Evolutionary conservation across 176 grass and related monocot species (phyloP).

Genomic region (Zoysia japonica): DNA sequence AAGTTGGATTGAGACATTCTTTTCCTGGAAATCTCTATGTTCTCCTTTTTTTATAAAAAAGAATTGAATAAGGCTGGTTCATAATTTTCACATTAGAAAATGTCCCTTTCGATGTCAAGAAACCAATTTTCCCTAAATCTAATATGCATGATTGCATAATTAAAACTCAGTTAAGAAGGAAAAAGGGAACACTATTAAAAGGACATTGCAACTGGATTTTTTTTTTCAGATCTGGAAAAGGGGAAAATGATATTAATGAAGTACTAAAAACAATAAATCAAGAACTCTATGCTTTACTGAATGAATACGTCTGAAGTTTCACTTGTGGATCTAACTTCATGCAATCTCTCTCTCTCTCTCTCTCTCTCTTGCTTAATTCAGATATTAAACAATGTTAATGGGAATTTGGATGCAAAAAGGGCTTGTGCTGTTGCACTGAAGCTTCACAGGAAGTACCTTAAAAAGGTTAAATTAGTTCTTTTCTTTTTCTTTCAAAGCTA

Average conservation of each 20-base stretch:
- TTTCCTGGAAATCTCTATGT: not conserved
- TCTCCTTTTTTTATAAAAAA: constrained; percentile 1
- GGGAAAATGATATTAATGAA: not conserved
- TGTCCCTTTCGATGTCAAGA: too few species aligned
- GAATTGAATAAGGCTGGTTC: not conserved
- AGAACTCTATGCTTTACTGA: not conserved
- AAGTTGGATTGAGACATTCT: constrained; percentile 31
- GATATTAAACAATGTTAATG: constrained; percentile 83
- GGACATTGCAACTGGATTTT: not conserved
- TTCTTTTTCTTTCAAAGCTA: not conserved
- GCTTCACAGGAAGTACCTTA: constrained; percentile 90
- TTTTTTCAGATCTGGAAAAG: not conserved
- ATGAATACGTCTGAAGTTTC: not conserved
- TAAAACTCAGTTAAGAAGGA: not conserved
- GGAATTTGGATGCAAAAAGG: constrained; percentile 87
- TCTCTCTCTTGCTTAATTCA: constrained; percentile 34
- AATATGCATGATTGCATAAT: too few species aligned
- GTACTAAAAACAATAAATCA: not conserved
- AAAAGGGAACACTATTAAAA: not conserved
- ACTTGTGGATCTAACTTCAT: not conserved
- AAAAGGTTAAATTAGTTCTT: constrained; percentile 53
- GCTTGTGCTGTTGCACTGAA: constrained; percentile 76
- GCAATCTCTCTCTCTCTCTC: not conserved
- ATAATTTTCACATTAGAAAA: not conserved
- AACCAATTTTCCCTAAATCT: too few species aligned